Evolutionary conservation across 257 asterid genomes (phyloP).

Genomic region (Lycium ferocissimum): DNA sequence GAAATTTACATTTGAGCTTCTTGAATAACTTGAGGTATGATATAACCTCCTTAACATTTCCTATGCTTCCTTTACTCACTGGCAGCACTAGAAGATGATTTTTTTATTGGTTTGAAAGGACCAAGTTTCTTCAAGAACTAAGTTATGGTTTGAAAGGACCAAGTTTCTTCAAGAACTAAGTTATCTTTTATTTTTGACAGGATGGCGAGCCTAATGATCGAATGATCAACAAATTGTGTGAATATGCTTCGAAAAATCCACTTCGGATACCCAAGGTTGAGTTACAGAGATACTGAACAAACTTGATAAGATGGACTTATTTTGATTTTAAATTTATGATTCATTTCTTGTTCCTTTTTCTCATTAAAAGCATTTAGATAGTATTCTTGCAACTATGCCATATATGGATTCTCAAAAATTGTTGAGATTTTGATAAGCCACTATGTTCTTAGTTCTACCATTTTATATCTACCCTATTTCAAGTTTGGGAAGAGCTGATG

Average conservation of each 20-base stretch:
- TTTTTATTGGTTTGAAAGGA: conserved; percentile 13
- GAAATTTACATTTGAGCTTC: conserved; percentile 1
- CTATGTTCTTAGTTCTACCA: not conserved
- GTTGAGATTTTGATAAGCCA: not conserved
- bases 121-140: conserved; percentile 28
- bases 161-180: conserved; percentile 29
- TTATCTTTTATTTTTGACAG: conserved; percentile 47
- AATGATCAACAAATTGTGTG: conserved; percentile 73
- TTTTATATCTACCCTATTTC: not conserved
- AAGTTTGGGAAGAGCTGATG: not conserved
- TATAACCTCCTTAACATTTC: conserved; percentile 27
- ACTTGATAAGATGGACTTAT: conserved; percentile 21
- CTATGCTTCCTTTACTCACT: conserved; percentile 5
- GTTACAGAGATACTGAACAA: conserved; percentile 22
- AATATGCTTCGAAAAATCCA: conserved; percentile 80
- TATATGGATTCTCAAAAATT: conserved; percentile 1
- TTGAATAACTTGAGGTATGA: conserved; percentile 17
- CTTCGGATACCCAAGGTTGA: conserved; percentile 80
- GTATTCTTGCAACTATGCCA: not conserved
- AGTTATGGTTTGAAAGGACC: conserved; percentile 22
- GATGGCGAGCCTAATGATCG: conserved; percentile 81
- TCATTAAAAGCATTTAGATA: not conserved
- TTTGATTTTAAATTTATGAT: not conserved
- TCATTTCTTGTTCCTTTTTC: not conserved
- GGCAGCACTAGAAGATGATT: not conserved